Percentiles rank a stretch among this genome's conserved stretches.
Evolutionary conservation across 257 asterid genomes (phyloP).

Genomic region (Nicotiana obtusifolia): DNA sequence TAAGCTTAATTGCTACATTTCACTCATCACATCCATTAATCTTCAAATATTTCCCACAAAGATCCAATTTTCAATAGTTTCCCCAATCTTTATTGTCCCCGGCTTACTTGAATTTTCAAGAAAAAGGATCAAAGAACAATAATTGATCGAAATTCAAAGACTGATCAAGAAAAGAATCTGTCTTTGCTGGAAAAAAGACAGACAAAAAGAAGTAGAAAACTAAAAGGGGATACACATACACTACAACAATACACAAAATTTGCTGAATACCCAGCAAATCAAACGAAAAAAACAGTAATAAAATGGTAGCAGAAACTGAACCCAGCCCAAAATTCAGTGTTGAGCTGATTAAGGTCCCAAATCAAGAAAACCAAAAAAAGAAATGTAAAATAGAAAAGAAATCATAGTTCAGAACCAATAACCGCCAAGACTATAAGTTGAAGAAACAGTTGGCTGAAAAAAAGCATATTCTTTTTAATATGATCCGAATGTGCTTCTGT

Average conservation of each 20-base stretch:
- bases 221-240: neutral
- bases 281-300: slow-evolving; percentile 13
- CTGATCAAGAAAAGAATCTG: neutral
- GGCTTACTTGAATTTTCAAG: neutral
- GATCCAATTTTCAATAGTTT: neutral
- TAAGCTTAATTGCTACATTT: slow-evolving; percentile 2
- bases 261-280: slow-evolving; percentile 7
- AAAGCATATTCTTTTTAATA: slow-evolving; percentile 56
- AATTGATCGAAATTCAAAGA: slow-evolving; percentile 8
- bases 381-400: neutral
- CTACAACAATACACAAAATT: neutral
- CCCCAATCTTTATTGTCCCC: neutral
- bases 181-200: neutral
- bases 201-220: neutral
- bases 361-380: slow-evolving; percentile 3
- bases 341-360: neutral
- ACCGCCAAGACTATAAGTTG: slow-evolving; percentile 49
- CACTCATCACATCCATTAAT: slow-evolving; percentile 4
- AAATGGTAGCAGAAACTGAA: slow-evolving; percentile 14
- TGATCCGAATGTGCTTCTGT: slow-evolving; percentile 54
- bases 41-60: neutral
- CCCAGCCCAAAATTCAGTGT: slow-evolving; percentile 33
- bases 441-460: slow-evolving; percentile 31
- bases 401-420: slow-evolving; percentile 33
- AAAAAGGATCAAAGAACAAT: neutral